Evolutionary conservation across 306 rosid genomes (phyloP), one percentile per base, ranked within the genome.

Genomic region (Ceratonia siliqua): DNA sequence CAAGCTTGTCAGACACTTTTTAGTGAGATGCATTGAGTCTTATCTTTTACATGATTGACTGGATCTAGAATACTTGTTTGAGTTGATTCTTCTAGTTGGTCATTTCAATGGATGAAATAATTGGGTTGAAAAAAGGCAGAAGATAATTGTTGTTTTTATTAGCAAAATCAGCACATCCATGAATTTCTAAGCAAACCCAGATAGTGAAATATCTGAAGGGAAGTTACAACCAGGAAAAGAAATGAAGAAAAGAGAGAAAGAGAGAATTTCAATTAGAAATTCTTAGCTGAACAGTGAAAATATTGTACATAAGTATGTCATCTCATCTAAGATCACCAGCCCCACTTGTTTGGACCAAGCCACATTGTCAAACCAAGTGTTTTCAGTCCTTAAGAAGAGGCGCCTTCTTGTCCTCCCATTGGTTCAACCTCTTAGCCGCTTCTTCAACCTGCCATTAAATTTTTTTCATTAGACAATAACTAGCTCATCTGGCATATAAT

Each of bases 371-470:
- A 62, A 67, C 30, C 4, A 45, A 43, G 55, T 10, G 49, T 38
- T 42, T 14, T 84, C 80, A 79, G 15, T 71, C 7, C 30, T 81
- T 73, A 7, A 80, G n/a, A 17, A 75, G 73, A 15, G 67, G 27
- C 39, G 70, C 76, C 1, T 38, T 81, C 5, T 11, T 64, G 22
- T 62, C 83, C 49, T 84, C 90, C 97, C 95, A 91, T 66, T 67
- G 52, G 71, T 77, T 84, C 82, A 91, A 59, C 81, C 97, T 91
- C 69, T 77, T 86, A 0, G 5, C 17, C 25, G 95, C 86, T 72
- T 87, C 92, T 73, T 79, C 91, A 79, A 89, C 91, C 97, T 91
- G 36, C 80, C 72, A 57, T 36, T 25, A 39, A 24, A 0, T 54
- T 15, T 15, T 21, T 5, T 42, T 43, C 7, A 36, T 67, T 8